Base-by-base conservation (phyloP, 345 rosid genomes). In the Carallia pectinifolia region DNA sequence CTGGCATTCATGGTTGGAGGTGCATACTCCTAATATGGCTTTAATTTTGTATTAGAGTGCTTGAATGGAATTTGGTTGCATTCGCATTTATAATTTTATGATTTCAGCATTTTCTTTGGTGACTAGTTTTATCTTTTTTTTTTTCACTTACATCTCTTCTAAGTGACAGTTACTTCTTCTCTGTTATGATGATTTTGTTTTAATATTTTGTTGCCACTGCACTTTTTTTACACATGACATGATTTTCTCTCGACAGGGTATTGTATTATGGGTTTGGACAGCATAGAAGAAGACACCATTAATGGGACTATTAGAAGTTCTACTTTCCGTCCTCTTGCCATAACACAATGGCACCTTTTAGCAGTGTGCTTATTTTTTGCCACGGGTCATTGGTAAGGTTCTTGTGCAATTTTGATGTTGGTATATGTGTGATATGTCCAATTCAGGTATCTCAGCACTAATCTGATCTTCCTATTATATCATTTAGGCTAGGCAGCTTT, bases 361-460 rank as follows among this genome's bases (percentile, higher is more conserved):
- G 89, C 97, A 19, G 78, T 87, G 13, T 88, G 91, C 80, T 79
- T 95, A 70, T 92, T 95, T 81, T 94, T 88, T 67, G 84, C 90
- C 77, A 87, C 96, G 34, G 99, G 97, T 69, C 99, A 95, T 79
- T 95, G 97, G 96, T 85, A 82, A 84, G 78, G 61, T 75, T 55
- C 69, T 52, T 67, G 55, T 61, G 48, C 9, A 58, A 44, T 13
- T 23, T 48, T 48, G 27, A 39, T 30, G 2, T 29, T 37, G 64
- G n/a, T 17, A 29, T 56, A 7, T 60, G 12, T 59, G 55, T 52
- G 34, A 33, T 65, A 19, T 6, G 58, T 56, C 50, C 30, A 19
- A 36, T 15, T 44, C 50, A 4, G 50, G 13, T 52, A 23, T 37
- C 39, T 13, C 38, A 38, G 53, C 34, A 56, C 56, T 67, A 58